Evolutionary conservation across 192 early-diverging fungal species (phyloP), one percentile per base, ranked within the genome.

Genomic region (Podila minutissima): DNA sequence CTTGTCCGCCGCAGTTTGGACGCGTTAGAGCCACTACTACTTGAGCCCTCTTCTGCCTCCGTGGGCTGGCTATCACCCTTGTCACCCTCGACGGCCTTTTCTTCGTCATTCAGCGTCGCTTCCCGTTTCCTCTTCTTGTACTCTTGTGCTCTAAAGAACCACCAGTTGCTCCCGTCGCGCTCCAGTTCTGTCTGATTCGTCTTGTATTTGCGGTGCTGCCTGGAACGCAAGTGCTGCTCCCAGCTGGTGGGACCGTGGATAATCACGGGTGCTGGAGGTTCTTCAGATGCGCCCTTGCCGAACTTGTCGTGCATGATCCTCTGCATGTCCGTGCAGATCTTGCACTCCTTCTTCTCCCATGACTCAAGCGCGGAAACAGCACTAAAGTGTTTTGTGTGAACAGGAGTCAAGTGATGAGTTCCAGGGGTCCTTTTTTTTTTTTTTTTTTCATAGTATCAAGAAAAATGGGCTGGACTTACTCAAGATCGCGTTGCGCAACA

Each of bases 171-270:
- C 8, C 82, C 82, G 31, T 83, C 74, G 2, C 82, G 68, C 37
- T 75, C 71, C 76, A 74, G 84, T 60, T 82, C 86, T 51, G 79
- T 59, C 53, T 84, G 82, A 37, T 69, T 74, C 7, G 74, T 71
- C 32, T 50, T 75, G 64, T 83, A 84, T 28, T 66, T 83, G n/a
- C 77, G 65, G 78, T 97, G 96, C 49, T 85, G 84, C 19, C 88
- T 88, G 55, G 91, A 93, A 22, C 72, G 77, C 11, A 92, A 58
- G 65, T 97, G 96, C 64, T 94, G 91, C 49, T 90, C 83, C 89
- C 92, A 94, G 65, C 94, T 92, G 17, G 81, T 82, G 29, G 87
- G 82, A n/a, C 96, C 96, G 67, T 95, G 92, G 26, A 96, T 86
- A 64, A 79, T 82, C n/a, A 75, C 73, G 13, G 46, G 82, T n/a